These are phyloP conservation scores for Zygosaccharomyces rouxii DNA, from an alignment of 805 yeast genomes.

Conservation along the genomic window DNA sequence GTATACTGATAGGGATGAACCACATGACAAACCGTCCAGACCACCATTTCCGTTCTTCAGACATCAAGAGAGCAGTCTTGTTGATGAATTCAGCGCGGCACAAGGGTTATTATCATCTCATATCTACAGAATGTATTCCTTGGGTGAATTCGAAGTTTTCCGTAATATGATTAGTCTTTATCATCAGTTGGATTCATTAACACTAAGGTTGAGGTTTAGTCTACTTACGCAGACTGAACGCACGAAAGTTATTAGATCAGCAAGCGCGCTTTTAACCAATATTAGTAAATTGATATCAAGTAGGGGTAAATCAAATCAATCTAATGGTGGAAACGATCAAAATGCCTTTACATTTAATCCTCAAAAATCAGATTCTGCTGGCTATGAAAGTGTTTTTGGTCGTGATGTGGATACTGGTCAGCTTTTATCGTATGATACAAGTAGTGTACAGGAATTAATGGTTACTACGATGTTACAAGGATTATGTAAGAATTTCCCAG, in stretches of 20 bases:
- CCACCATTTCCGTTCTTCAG: constrained; percentile 57
- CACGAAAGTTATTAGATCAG: constrained; percentile 44
- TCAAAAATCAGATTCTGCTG: constrained; percentile 46
- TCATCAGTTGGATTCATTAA: constrained; percentile 52
- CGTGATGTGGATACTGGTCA: constrained; percentile 60
- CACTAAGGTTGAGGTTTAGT: constrained; percentile 48
- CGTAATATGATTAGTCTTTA: constrained; percentile 51
- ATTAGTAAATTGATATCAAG: constrained; percentile 57
- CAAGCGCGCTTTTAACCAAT: constrained; percentile 50
- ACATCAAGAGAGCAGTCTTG: constrained; percentile 41
- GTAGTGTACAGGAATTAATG: constrained; percentile 57
- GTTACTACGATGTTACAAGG: constrained; percentile 67
- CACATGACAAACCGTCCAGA: constrained; percentile 30
- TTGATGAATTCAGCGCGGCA: constrained; percentile 56
- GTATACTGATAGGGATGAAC: not conserved
- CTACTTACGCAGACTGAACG: constrained; percentile 54
- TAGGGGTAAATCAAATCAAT: constrained; percentile 18
- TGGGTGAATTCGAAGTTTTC: constrained; percentile 63
- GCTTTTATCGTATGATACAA: constrained; percentile 40
- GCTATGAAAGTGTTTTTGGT: constrained; percentile 62
- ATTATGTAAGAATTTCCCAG: constrained; percentile 67
- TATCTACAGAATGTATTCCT: constrained; percentile 64
- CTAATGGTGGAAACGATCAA: constrained; percentile 38
- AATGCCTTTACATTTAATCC: constrained; percentile 10
- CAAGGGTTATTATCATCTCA: constrained; percentile 57